These are phyloP conservation scores for Phytomonas serpens DNA, from an alignment of 208 protist genomes.

Conservation along the genomic window DNA sequence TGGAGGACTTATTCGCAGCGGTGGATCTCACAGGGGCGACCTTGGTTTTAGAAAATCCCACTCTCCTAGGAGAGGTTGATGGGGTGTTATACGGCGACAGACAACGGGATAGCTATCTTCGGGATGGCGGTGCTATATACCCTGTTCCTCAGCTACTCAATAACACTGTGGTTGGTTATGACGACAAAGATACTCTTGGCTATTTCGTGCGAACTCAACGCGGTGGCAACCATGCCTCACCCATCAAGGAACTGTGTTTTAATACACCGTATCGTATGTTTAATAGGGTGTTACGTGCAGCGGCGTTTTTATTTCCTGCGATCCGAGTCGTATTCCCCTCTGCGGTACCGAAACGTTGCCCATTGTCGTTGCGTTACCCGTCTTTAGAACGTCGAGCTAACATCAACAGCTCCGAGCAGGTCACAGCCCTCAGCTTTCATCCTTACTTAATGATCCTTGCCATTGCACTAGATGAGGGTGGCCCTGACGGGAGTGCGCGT, in stretches of 20 bases:
- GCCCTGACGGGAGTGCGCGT: slow-evolving; percentile 20
- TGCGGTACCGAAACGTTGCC: slow-evolving; percentile 23
- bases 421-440: slow-evolving; percentile 47
- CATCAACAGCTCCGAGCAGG: slow-evolving; percentile 31
- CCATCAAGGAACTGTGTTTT: neutral
- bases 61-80: slow-evolving; percentile 45
- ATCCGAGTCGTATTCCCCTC: slow-evolving; percentile 45
- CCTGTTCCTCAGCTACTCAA: slow-evolving; percentile 2
- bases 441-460: slow-evolving; percentile 44
- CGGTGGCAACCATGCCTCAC: neutral
- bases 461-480: slow-evolving; percentile 52
- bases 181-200: neutral
- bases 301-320: slow-evolving; percentile 29
- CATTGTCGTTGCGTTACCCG: slow-evolving; percentile 8
- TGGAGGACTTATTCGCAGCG: slow-evolving; percentile 20
- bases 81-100: slow-evolving; percentile 44
- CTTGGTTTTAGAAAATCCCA: slow-evolving; percentile 9
- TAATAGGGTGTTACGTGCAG: slow-evolving; percentile 14
- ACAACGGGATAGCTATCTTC: slow-evolving; percentile 26
- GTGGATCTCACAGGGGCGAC: slow-evolving; percentile 20
- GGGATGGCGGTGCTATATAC: slow-evolving; percentile 51
- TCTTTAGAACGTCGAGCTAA: slow-evolving; percentile 10
- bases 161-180: neutral
- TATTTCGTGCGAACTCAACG: neutral
- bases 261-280: slow-evolving; percentile 3